Conservation (phyloP, 2,329 filamentous ascomycete genomes). For the Talaromyces sp. region DNA sequence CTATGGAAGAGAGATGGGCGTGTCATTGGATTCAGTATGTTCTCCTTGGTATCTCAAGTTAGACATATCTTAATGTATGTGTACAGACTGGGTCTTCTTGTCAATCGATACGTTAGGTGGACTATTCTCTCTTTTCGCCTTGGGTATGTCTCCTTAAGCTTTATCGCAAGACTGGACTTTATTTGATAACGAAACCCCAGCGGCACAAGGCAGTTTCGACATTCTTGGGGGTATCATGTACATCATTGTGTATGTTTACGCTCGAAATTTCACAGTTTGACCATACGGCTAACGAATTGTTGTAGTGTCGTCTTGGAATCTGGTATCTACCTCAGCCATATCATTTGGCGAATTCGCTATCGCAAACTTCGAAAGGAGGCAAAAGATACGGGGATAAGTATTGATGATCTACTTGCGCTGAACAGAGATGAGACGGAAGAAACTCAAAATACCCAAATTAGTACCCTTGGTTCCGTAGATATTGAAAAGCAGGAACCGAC, state of each 20-base stretch:
- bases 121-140: slow-evolving; percentile 65
- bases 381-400: slow-evolving; percentile 54
- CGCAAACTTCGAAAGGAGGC: slow-evolving; percentile 56
- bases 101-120: slow-evolving; percentile 63
- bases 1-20: slow-evolving; percentile 63
- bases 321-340: slow-evolving; percentile 63
- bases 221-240: slow-evolving; percentile 63
- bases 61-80: neutral
- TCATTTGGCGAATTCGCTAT: slow-evolving; percentile 62
- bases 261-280: too few species aligned
- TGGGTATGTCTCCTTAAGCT: slow-evolving; percentile 48
- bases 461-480: neutral
- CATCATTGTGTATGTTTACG: slow-evolving; percentile 57
- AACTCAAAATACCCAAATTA: neutral
- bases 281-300: neutral
- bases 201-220: slow-evolving; percentile 64
- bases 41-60: neutral
- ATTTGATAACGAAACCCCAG: slow-evolving; percentile 37
- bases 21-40: slow-evolving; percentile 62
- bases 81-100: slow-evolving; percentile 58
- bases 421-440: slow-evolving; percentile 8
- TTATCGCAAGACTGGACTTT: neutral
- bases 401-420: slow-evolving; percentile 54
- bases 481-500: slow-evolving; percentile 4
- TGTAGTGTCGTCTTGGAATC: slow-evolving; percentile 59